Evolutionary conservation across 768 basidiomycete species (phyloP), one percentile per base, ranked within the genome.

Genomic region (Leccinum arenicola): DNA sequence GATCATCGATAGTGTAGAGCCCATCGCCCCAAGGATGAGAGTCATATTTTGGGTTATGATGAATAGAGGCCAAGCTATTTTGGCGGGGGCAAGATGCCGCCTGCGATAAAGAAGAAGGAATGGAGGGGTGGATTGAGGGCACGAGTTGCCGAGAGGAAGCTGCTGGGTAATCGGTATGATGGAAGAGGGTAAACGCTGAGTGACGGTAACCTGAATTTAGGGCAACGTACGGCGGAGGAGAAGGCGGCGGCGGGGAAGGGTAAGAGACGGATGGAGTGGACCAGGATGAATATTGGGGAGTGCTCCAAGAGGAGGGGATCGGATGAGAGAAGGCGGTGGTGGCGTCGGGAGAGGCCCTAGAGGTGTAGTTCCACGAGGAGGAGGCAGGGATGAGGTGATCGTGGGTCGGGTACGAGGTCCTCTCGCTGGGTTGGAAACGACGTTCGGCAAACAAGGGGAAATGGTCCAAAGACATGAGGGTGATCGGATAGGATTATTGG

Each of bases 1-100:
- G 64, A 60, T 73, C 68, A 62, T 73, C 71, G 56, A 73, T 63
- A 19, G 73, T 70, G 52, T 73, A 73, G 51, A 74, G 68, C 64
- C 64, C 70, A 49, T 68, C 61, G 60, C 69, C 69, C 72, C 72
- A 73, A 0, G 64, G 56, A 38, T 73, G 61, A 17, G 66, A 31
- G 61, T 69, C 68, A 12, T 62, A 71, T 57, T 72, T 71, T 27
- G 55, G 55, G 12, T 61, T 45, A 3, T 23, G 33, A 19, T 52
- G 2, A 11, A 64, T 50, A 4, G 71, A 64, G 50, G 71, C 45
- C 7, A 65, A 47, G 51, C 29, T 49, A 40, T 61, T 64, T 48
- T 70, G 70, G 14, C 72, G 68, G 23, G 57, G 0, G 29, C 59
- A 65, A 15, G 68, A 48, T 0, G 56, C n/a, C 0, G 65, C 6